phyloP scores from a whole-genome alignment of 192 early-diverging fungal genomes.

The Mortierella alpina region DNA sequence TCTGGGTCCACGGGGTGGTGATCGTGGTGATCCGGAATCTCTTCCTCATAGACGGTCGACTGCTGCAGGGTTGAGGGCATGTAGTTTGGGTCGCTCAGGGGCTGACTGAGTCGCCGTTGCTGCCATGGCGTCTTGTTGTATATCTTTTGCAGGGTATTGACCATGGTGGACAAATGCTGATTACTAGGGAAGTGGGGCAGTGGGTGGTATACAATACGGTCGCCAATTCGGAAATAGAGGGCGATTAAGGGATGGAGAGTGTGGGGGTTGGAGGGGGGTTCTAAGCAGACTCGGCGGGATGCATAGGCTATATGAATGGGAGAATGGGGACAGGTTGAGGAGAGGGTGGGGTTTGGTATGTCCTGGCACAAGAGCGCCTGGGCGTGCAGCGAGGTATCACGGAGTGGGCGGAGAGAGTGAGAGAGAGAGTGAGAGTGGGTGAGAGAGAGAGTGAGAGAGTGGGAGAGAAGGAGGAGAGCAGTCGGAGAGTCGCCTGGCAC shows the following conservation, averaged over 20 bases:
- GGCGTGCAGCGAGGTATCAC: neutral
- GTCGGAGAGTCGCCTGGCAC: neutral
- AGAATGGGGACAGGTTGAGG: neutral
- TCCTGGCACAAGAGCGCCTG: neutral
- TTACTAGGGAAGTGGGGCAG: neutral
- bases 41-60: slow-evolving; percentile 8
- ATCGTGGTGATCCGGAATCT: neutral
- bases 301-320: neutral
- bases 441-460: neutral
- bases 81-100: slow-evolving; percentile 49
- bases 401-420: neutral
- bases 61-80: slow-evolving; percentile 15
- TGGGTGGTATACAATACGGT: neutral
- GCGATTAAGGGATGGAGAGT: neutral
- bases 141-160: slow-evolving; percentile 25
- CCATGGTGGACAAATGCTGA: slow-evolving; percentile 12
- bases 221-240: neutral
- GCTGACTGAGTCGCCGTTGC: slow-evolving; percentile 32
- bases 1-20: slow-evolving; percentile 3
- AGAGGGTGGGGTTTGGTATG: neutral
- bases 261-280: neutral
- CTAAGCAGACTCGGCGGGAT: neutral
- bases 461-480: neutral
- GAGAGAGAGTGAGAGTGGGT: neutral
- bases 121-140: slow-evolving; percentile 49